These are phyloP conservation scores for Chaetomium olivaceum DNA, from an alignment of 2,329 filamentous ascomycete species.

Conservation along the genomic window DNA sequence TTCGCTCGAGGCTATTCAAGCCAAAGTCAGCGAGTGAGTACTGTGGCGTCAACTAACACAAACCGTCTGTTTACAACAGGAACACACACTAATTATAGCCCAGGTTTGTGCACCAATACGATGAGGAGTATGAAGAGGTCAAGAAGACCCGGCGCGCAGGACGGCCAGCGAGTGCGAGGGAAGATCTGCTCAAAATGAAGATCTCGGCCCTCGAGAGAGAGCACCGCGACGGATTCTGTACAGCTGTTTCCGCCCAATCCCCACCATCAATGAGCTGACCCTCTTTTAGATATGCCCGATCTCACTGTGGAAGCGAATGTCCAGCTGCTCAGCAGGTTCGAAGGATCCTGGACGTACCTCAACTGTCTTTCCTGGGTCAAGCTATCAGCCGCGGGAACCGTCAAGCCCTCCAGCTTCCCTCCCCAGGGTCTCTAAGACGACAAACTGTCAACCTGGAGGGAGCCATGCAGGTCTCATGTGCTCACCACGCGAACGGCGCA, in stretches of 20 bases:
- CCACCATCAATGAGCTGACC: slow-evolving; percentile 15
- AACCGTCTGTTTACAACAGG: not conserved
- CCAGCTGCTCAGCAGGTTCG: slow-evolving; percentile 69
- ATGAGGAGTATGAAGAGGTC: slow-evolving; percentile 66
- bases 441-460: not conserved
- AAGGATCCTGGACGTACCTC: slow-evolving; percentile 80
- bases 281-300: slow-evolving; percentile 66
- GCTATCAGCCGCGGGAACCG: slow-evolving; percentile 63
- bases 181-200: slow-evolving; percentile 74
- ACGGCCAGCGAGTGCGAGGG: slow-evolving; percentile 72
- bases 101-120: slow-evolving; percentile 67
- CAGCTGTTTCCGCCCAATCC: slow-evolving; percentile 35
- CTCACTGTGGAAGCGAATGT: slow-evolving; percentile 67
- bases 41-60: not conserved
- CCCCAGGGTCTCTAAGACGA: slow-evolving; percentile 46
- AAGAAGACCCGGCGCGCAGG: slow-evolving; percentile 74
- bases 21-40: slow-evolving; percentile 62
- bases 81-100: slow-evolving; percentile 25
- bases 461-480: slow-evolving; percentile 7
- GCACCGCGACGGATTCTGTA: slow-evolving; percentile 79
- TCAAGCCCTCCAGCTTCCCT: slow-evolving; percentile 75
- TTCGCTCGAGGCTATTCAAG: slow-evolving; percentile 58
- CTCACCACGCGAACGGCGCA: slow-evolving; percentile 6
- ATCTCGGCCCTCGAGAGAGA: slow-evolving; percentile 74
- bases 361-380: slow-evolving; percentile 75